These are phyloP conservation scores for Cotoneaster glaucophyllus DNA, from an alignment of 306 rosid species.

Conservation along the genomic window DNA sequence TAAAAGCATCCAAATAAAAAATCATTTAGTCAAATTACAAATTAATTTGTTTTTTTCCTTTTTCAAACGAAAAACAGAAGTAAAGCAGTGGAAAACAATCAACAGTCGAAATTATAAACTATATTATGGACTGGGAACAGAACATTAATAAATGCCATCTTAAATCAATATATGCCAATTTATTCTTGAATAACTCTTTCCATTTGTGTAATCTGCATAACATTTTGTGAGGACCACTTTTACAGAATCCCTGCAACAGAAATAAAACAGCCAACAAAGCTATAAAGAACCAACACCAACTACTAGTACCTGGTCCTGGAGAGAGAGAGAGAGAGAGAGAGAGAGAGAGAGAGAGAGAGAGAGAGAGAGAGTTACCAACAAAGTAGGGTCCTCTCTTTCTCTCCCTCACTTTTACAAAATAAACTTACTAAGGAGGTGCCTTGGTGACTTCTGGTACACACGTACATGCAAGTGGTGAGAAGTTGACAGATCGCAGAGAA, in stretches of 20 bases:
- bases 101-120: not conserved
- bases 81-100: not conserved
- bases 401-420: conserved; percentile 2
- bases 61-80: not conserved
- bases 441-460: conserved; percentile 4
- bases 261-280: conserved; percentile 58
- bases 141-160: not conserved
- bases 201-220: not conserved
- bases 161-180: not conserved
- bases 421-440: conserved; percentile 5
- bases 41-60: not conserved
- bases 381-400: conserved; percentile 12
- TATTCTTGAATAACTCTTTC: not conserved
- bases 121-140: not conserved
- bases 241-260: conserved; percentile 42
- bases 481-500: conserved; percentile 12
- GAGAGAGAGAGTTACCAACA: conserved; percentile 1
- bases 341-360: not conserved
- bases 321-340: conserved; percentile 30
- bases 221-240: conserved; percentile 35
- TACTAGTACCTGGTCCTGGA: conserved; percentile 47
- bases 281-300: conserved; percentile 56
- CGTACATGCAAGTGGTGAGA: conserved; percentile 11
- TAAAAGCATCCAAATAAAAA: not conserved
- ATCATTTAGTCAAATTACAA: not conserved